Base-by-base conservation (phyloP, 2,329 filamentous ascomycete genomes). In the Plectosphaerella cucumerina region DNA sequence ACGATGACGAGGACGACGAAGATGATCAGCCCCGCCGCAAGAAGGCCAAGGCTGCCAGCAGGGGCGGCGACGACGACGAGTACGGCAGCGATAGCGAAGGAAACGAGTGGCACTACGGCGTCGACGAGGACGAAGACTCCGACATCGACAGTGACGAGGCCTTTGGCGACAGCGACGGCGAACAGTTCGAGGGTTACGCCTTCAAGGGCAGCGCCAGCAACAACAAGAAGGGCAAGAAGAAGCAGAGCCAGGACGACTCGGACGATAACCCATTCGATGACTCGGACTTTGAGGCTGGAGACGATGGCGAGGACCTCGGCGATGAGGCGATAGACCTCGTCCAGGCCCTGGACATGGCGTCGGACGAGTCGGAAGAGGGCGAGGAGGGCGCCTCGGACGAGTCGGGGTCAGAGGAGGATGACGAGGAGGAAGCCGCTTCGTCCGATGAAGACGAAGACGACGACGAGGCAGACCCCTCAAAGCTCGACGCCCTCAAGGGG, bases 121-220 rank as follows among this genome's bases (percentile, higher is more conserved):
- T 73, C 20, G 73, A 72, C 15, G 78, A 78, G 31, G 81, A 84
- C 35, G 77, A 84, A 18, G 82, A 85, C 58, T 85, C 81, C 5
- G 82, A 85, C 53, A 80, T 85, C 49, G 83, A 85, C 58, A 83
- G 80, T 59, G 82, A 85, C 64, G 90, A 95, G 61, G 92, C 93
- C 2, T 90, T 96, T 75, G 89, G 90, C 4, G 86, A 89, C 57
- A 94, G 89, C 60, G 92, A 96, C 62, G 86, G 94, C 62, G 92
- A 96, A 64, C 81, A 79, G 56, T 95, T 96, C 58, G 84, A 90
- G 56, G 89, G 84, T 11, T 95, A 86, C 60, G 62, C 74, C 0
- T 84, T 84, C 53, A 61, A 77, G 1, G 78, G 77, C 11, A 76
- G 72, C 60, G 70, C 68, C 46, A 56, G 67, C 2, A 68, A 66